Evolutionary conservation across 2,329 filamentous ascomycete species (phyloP).

Genomic region (Phialophora chinensis): DNA sequence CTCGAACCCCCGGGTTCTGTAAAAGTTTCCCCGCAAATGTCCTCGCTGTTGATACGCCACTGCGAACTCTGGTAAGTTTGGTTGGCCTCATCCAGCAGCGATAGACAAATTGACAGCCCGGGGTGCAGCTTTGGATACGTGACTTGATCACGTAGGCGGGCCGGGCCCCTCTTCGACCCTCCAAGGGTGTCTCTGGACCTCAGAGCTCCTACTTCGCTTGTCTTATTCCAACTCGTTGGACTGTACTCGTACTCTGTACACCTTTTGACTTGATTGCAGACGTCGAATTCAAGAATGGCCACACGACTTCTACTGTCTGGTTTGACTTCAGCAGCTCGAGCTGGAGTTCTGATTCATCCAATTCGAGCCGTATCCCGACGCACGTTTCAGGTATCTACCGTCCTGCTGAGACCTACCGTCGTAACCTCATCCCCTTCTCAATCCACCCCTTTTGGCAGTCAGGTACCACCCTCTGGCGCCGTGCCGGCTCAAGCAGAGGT

Average conservation of each 20-base stretch:
- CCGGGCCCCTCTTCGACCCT: slow-evolving; percentile 19
- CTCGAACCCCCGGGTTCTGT: not conserved
- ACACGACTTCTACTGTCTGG: slow-evolving; percentile 28
- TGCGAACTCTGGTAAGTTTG: not conserved
- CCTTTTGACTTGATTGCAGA: not conserved
- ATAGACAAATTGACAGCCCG: not conserved
- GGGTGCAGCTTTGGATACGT: slow-evolving; percentile 4
- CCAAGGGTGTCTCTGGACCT: not conserved
- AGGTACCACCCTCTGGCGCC: slow-evolving; percentile 19
- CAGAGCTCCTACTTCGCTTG: not conserved
- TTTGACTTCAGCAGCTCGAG: slow-evolving; percentile 16
- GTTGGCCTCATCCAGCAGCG: slow-evolving; percentile 8
- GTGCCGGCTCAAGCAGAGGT: slow-evolving; percentile 17
- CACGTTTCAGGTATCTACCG: slow-evolving; percentile 20
- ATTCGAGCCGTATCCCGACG: slow-evolving; percentile 5
- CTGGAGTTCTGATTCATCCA: slow-evolving; percentile 1
- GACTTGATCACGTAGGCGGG: not conserved
- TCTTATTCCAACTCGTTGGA: not conserved
- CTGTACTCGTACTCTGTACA: too few species aligned
- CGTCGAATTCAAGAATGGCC: slow-evolving; percentile 23
- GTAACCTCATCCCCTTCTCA: slow-evolving; percentile 17
- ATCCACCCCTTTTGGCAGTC: slow-evolving; percentile 16
- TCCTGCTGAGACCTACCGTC: slow-evolving; percentile 14
- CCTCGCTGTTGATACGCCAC: not conserved
- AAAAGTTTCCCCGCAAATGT: slow-evolving; percentile 19